These are phyloP conservation scores for Chenopodium quinoa DNA, from an alignment of 148 eudicot species.

Conservation along the genomic window DNA sequence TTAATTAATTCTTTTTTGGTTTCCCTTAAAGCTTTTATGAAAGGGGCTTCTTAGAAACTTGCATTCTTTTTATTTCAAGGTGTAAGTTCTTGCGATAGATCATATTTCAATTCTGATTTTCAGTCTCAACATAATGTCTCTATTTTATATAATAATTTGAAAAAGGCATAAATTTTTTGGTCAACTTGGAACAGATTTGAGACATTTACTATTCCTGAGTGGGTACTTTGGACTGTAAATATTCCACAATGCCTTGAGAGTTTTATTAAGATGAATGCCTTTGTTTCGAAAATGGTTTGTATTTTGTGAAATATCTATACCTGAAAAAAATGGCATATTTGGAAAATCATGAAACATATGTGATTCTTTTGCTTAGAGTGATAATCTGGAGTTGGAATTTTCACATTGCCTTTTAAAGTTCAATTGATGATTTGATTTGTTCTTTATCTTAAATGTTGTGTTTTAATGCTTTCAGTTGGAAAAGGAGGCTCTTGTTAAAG, in stretches of 20 bases:
- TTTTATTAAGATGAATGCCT: background rate
- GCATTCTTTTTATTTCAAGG: background rate
- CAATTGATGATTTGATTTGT: background rate
- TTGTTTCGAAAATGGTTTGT: no score
- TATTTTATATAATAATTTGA: background rate
- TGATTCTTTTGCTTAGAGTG: background rate
- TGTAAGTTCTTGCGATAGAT: no score
- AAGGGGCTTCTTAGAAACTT: background rate
- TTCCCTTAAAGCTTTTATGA: background rate
- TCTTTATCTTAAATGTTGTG: conserved; percentile 11
- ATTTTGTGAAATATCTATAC: background rate
- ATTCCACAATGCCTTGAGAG: background rate
- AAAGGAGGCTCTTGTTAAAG: conserved; percentile 92
- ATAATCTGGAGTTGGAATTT: background rate
- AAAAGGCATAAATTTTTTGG: background rate
- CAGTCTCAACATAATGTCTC: no score
- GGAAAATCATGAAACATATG: background rate
- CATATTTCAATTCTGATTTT: no score
- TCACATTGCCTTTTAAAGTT: conserved; percentile 9
- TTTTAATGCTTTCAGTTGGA: conserved; percentile 62
- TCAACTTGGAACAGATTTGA: background rate
- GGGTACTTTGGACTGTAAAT: background rate
- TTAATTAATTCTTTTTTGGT: background rate
- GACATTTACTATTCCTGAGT: background rate
- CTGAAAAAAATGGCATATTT: background rate